Evolutionary conservation across 2,329 filamentous ascomycete genomes (phyloP).

Genomic region (Pyricularia pennisetigena): DNA sequence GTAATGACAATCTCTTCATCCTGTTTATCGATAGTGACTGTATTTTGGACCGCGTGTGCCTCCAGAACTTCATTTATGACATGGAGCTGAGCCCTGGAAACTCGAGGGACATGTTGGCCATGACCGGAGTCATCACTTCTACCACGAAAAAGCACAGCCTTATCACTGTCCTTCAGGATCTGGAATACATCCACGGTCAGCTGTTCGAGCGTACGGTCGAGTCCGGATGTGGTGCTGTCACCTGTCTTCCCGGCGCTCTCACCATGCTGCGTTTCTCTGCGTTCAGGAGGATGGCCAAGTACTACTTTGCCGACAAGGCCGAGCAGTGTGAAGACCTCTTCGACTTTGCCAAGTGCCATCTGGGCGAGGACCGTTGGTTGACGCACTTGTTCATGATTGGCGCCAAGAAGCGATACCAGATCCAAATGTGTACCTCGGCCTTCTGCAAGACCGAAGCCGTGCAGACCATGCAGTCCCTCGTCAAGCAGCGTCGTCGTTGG

Average conservation of each 20-base stretch:
- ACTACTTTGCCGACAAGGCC: constrained; percentile 95
- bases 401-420: constrained; percentile 85
- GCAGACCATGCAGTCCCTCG: constrained; percentile 71
- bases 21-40: constrained; percentile 98
- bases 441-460: constrained; percentile 99
- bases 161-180: constrained; percentile 88
- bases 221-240: constrained; percentile 87
- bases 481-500: constrained; percentile 94
- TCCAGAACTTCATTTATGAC: constrained; percentile 97
- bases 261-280: constrained; percentile 95
- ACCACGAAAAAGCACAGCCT: constrained; percentile 82
- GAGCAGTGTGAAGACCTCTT: constrained; percentile 94
- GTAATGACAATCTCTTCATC: constrained; percentile 87
- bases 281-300: constrained; percentile 93
- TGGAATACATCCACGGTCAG: constrained; percentile 97
- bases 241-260: constrained; percentile 87
- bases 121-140: constrained; percentile 95
- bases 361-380: constrained; percentile 93
- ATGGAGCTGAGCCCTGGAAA: constrained; percentile 96
- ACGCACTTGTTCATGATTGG: constrained; percentile 99
- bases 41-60: constrained; percentile 79
- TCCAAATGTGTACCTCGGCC: constrained; percentile 93
- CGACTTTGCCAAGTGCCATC: constrained; percentile 89
- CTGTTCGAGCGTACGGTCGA: constrained; percentile 93
- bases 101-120: constrained; percentile 85